Evolutionary conservation across 1,284 basidiomycete genomes (phyloP), one percentile per base, ranked within the genome.

Genomic region (Papiliotrema flavescens): DNA sequence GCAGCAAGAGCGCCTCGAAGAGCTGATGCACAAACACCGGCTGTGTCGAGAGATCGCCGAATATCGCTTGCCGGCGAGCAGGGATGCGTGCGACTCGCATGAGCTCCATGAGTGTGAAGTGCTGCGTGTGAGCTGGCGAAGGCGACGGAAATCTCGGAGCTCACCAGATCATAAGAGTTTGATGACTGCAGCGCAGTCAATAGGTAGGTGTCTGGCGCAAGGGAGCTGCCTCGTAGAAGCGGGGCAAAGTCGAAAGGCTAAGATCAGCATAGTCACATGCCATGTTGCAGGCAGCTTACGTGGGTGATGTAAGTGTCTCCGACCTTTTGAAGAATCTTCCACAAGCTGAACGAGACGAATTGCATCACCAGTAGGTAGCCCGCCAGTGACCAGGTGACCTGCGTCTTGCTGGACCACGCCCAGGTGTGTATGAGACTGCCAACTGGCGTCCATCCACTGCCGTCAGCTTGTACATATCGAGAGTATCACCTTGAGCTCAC

Each of bases 61-160:
- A 75, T 17, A 75, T 54, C 19, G 58, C 61, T 37, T 66, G 58
- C 7, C 73, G 62, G 14, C 63, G 63, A 6, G 55, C 24, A 5
- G 57, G 59, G 14, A 55, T 57, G 45, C 66, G 56, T 11, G 63
- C 63, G 9, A 70, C 58, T 24, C 70, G 63, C 20, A 71, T 59
- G 2, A 75, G 61, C 60, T 75, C 73, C 61, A 74, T 66, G n/a
- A 73, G 45, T 1, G 73, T 75, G 60, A 73, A 71, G 58, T 69
- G 65, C 69, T 71, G 41, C 8, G 43, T 56, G 51, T 54, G 43
- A 28, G 39, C 35, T 26, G 24, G 11, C 34, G 15, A 32, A 11
- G 1, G 22, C 44, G 34, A 43, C 39, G 46, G 14, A 17, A 22
- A 22, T 22, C 4, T 44, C 13, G 7, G 35, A 24, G 17, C 66